Evolutionary conservation across 208 protist species (phyloP), one percentile per base, ranked within the genome.

Genomic region (Trypanosoma scelopori): DNA sequence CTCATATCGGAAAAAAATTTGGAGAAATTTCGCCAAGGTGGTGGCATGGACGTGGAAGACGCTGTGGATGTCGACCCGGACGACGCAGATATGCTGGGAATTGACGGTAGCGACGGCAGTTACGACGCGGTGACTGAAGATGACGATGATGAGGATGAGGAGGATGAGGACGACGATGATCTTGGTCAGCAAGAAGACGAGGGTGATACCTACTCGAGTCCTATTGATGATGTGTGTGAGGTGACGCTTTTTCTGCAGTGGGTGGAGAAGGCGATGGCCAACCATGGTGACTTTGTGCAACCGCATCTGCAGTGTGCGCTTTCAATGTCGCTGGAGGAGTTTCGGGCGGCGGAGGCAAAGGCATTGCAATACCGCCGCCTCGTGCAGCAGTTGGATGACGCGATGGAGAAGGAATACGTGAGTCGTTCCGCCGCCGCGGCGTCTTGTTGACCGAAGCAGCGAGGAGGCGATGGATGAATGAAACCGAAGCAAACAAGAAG

Each of bases 211-310:
- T 95, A 95, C 68, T 76, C 84, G 47, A 93, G 89, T 65, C 86
- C 86, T 12, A 95, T 95, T 55, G 89, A 95, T 48, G 81, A 90
- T 51, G 75, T 95, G 37, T 93, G 92, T 55, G 89, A 95, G 71
- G 89, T 90, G 20, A 49, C 84, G 1, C 69, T 76, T 30, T 91
- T 92, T 65, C 23, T 80, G 28, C 35, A 68, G 46, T 72, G 64
- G 73, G 30, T 30, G 16, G 57, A 41, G 13, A 53, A 32, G 35
- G 64, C 43, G 18, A 15, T 11, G 43, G 11, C 5, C 32, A 37
- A 20, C 16, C 55, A 62, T 7, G 37, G 32, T 51, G 52, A 30
- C n/a, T 6, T 20, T 65, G 45, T 13, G 70, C 37, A 59, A 72
- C 3, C 49, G 39, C 60, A 69, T 55, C 6, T 69, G 39, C 37